A percentile compares a stretch with the other conserved stretches of the same genome.
phyloP scores from a whole-genome alignment of 2,329 filamentous ascomycete genomes.

The Fusarium sp. region DNA sequence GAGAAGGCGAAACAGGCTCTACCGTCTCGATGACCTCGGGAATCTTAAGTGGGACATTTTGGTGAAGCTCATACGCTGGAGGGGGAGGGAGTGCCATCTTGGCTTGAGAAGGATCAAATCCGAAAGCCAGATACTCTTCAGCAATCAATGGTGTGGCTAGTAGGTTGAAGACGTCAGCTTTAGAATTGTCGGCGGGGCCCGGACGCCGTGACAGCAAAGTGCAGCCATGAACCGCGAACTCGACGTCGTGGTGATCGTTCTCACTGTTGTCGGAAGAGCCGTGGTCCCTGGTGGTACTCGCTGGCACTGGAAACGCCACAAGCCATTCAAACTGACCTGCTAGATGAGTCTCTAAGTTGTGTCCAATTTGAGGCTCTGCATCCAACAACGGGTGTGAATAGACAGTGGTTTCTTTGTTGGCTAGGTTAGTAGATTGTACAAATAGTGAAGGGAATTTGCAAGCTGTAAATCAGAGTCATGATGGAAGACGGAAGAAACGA shows the following conservation, averaged over 20 bases:
- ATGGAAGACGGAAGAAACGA: background rate
- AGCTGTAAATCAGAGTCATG: background rate
- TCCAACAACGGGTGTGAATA: constrained; percentile 37
- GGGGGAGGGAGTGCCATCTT: constrained; percentile 40
- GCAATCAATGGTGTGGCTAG: constrained; percentile 55
- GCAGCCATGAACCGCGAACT: constrained; percentile 57
- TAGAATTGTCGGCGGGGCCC: constrained; percentile 28
- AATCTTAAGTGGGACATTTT: constrained; percentile 40
- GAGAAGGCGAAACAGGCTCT: constrained; percentile 47
- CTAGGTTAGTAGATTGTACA: constrained; percentile 20
- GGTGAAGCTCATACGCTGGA: constrained; percentile 35
- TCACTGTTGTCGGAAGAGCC: constrained; percentile 17
- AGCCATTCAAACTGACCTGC: constrained; percentile 62
- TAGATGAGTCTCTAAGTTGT: constrained; percentile 53
- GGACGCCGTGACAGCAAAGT: constrained; percentile 56
- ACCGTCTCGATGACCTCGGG: constrained; percentile 43
- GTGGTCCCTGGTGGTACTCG: constrained; percentile 33
- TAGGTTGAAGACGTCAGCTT: constrained; percentile 54
- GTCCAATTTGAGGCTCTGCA: constrained; percentile 35
- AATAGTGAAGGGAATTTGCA: background rate
- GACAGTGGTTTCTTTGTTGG: constrained; percentile 7
- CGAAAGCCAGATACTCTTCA: constrained; percentile 28
- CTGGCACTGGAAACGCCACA: constrained; percentile 49
- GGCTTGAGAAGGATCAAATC: constrained; percentile 25
- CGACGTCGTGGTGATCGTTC: constrained; percentile 10